Conservation (phyloP, 2,329 filamentous ascomycete species). For the Xylaria digitata region DNA sequence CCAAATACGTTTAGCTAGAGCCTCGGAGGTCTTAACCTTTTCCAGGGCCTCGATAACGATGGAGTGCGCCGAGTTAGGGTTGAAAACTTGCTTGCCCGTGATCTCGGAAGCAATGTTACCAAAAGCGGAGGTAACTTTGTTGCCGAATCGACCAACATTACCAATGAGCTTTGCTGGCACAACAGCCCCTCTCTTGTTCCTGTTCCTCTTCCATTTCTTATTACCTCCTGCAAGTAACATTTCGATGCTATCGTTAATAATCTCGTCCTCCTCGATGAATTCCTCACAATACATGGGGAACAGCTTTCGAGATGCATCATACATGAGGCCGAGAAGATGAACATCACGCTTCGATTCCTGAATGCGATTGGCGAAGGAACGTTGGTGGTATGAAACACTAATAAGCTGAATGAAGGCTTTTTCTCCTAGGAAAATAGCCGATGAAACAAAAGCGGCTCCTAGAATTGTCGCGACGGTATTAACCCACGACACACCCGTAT, state of each 20-base stretch:
- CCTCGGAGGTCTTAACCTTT: conserved; percentile 84
- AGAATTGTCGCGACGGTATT: conserved; percentile 72
- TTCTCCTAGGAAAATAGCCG: conserved; percentile 78
- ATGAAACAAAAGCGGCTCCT: conserved; percentile 73
- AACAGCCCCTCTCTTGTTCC: conserved; percentile 67
- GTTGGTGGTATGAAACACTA: conserved; percentile 85
- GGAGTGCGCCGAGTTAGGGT: conserved; percentile 88
- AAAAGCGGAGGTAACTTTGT: conserved; percentile 92
- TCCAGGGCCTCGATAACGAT: conserved; percentile 91
- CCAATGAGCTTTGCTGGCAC: conserved; percentile 83
- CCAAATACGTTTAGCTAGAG: conserved; percentile 94
- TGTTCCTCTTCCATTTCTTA: conserved; percentile 56
- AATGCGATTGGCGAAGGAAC: conserved; percentile 85
- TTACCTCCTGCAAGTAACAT: conserved; percentile 71
- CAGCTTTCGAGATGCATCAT: conserved; percentile 86
- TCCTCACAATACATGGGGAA: conserved; percentile 94
- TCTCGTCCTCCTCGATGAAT: conserved; percentile 90
- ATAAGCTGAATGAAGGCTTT: conserved; percentile 84
- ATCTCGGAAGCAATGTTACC: conserved; percentile 95
- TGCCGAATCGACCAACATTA: conserved; percentile 83
- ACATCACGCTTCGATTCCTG: conserved; percentile 91
- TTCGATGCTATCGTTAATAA: conserved; percentile 87
- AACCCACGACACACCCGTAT: conserved; percentile 62
- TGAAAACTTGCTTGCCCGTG: conserved; percentile 95
- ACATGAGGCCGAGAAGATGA: conserved; percentile 82